Percentiles rank a stretch among this genome's conserved stretches.
phyloP scores from a whole-genome alignment of 352 stramenopile species.

The Globisporangium carolinianum region DNA sequence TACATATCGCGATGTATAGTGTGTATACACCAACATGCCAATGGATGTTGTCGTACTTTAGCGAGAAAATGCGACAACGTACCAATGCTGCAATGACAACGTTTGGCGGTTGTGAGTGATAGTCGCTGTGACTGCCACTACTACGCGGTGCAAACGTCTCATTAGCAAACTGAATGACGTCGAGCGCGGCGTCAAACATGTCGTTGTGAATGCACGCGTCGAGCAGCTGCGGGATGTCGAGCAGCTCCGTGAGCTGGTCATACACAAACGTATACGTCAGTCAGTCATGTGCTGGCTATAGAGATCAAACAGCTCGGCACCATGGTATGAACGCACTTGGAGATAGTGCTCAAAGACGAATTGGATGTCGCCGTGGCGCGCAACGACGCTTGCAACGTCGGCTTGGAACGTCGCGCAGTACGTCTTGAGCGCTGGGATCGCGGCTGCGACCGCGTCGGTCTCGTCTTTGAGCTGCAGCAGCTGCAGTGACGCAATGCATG shows the following conservation, averaged over 20 bases:
- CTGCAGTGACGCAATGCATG: constrained; percentile 18
- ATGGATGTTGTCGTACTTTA: too few species aligned
- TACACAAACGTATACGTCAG: not conserved
- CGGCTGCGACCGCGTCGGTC: constrained; percentile 32
- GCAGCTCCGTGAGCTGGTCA: constrained; percentile 90
- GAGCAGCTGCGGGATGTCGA: constrained; percentile 97
- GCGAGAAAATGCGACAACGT: not conserved
- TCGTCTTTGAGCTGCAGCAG: constrained; percentile 67
- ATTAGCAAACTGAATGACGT: constrained; percentile 91
- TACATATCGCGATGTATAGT: not conserved
- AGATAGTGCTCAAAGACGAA: constrained; percentile 90
- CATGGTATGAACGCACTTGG: constrained; percentile 22
- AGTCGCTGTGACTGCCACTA: not conserved
- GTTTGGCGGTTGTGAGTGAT: constrained; percentile 22
- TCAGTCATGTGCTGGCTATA: not conserved
- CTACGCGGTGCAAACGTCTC: constrained; percentile 48
- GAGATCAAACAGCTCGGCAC: too few species aligned
- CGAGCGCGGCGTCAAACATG: constrained; percentile 94
- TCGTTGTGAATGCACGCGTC: constrained; percentile 96
- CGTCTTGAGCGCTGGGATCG: constrained; percentile 50
- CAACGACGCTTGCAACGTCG: constrained; percentile 47
- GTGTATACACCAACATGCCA: too few species aligned
- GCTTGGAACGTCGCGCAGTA: constrained; percentile 45
- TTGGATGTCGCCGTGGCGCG: constrained; percentile 77
- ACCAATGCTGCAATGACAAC: constrained; percentile 62